Evolutionary conservation across 495 filamentous ascomycete species (phyloP).

Genomic region (Penicillium waksmanii): DNA sequence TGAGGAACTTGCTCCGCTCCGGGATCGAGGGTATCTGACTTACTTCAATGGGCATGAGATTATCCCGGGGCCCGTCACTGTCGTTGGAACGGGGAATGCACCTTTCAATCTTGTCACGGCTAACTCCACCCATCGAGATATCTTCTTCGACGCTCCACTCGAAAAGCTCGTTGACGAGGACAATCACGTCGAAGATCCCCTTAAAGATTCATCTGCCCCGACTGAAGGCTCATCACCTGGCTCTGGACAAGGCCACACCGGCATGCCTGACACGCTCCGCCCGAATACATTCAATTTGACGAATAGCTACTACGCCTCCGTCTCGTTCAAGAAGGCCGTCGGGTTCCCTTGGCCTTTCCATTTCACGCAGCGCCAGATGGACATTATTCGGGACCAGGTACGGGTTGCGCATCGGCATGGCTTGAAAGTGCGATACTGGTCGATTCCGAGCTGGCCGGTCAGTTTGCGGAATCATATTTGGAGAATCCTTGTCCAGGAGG

Average conservation of each 20-base stretch:
- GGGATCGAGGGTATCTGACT: slow-evolving; percentile 65
- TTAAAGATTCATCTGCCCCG: no score
- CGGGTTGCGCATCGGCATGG: slow-evolving; percentile 70
- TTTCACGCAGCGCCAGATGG: slow-evolving; percentile 56
- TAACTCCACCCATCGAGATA: slow-evolving; percentile 53
- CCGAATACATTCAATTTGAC: slow-evolving; percentile 49
- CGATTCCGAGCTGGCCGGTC: slow-evolving; percentile 76
- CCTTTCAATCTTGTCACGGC: slow-evolving; percentile 66
- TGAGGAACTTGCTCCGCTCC: slow-evolving; percentile 65
- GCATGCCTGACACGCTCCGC: slow-evolving; percentile 39
- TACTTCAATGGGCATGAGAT: slow-evolving; percentile 55
- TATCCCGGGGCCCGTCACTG: slow-evolving; percentile 64
- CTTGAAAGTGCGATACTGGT: slow-evolving; percentile 78
- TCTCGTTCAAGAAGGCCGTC: slow-evolving; percentile 47
- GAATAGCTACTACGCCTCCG: slow-evolving; percentile 51
- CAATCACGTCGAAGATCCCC: no score
- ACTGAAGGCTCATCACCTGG: neutral
- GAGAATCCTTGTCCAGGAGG: slow-evolving; percentile 70
- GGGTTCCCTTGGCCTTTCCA: slow-evolving; percentile 46
- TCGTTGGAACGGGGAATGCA: slow-evolving; percentile 79
- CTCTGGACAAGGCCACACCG: slow-evolving; percentile 42
- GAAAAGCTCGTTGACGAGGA: slow-evolving; percentile 36
- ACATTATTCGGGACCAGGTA: slow-evolving; percentile 64
- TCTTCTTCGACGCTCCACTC: slow-evolving; percentile 68
- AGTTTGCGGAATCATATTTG: slow-evolving; percentile 73